phyloP scores from a whole-genome alignment of 1,284 basidiomycete species.

The Ustilago trichophora region DNA sequence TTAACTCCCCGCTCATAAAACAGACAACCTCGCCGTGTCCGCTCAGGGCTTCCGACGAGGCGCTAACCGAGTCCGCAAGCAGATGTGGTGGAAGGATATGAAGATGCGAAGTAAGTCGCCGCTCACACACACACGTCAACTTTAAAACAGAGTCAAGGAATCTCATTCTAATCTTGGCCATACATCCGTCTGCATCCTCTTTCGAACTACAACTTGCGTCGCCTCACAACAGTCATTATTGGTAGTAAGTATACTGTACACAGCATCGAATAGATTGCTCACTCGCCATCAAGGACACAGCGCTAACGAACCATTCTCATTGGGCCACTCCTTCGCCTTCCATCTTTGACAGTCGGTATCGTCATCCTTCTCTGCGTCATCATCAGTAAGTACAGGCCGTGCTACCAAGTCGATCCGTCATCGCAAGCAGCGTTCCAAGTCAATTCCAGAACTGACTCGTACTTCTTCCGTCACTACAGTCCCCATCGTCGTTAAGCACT shows the following conservation, averaged over 20 bases:
- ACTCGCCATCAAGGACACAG: too few species aligned
- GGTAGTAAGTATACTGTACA: slow-evolving; percentile 24
- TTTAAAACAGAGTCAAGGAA: too few species aligned
- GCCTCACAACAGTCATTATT: slow-evolving; percentile 35
- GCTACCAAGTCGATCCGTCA: too few species aligned
- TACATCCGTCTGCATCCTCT: too few species aligned
- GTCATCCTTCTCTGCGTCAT: slow-evolving; percentile 64
- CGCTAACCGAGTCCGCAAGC: slow-evolving; percentile 96
- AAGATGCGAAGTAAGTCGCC: slow-evolving; percentile 51
- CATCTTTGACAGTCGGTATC: slow-evolving; percentile 51
- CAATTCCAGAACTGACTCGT: too few species aligned
- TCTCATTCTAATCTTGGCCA: background rate
- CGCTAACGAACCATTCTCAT: background rate
- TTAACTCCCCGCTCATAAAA: background rate
- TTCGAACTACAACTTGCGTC: too few species aligned
- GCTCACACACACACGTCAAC: too few species aligned
- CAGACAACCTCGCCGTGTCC: slow-evolving; percentile 96
- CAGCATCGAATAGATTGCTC: too few species aligned
- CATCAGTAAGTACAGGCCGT: slow-evolving; percentile 54
- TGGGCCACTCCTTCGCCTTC: background rate
- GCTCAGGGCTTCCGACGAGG: slow-evolving; percentile 97
- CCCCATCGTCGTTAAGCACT: slow-evolving; percentile 58
- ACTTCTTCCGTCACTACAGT: slow-evolving; percentile 17
- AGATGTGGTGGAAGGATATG: slow-evolving; percentile 72
- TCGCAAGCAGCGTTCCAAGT: too few species aligned